Base-by-base conservation (phyloP, 2,329 filamentous ascomycete genomes). In the Stemphylium beticola region DNA sequence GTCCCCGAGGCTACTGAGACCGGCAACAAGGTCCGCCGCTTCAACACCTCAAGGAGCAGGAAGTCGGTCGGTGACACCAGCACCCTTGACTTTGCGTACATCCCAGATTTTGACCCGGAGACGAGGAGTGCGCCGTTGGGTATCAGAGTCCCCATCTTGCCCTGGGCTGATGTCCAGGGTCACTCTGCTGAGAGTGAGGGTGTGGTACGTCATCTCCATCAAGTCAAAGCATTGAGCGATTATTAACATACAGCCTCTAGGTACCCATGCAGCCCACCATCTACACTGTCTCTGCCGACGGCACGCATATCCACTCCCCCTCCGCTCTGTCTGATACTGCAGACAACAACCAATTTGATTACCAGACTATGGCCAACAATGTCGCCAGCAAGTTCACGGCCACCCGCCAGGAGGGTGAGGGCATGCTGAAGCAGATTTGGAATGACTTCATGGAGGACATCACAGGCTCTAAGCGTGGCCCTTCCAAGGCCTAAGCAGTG, bases 71-170 rank as follows among this genome's bases (percentile, higher is more conserved):
- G 82, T 49, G 85, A 87, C 74, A 76, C 74, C 55, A 86, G 83
- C 36, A 85, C 85, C 37, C 83, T 88, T 55, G 85, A 88, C 76
- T 87, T 87, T 66, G 81, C 81, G 64, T 87, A 82, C 76, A 77
- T 87, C 62, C 85, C 85, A 32, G 77, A 78, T 50, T 77, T 81
- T 61, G 76, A 80, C 45, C 72, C 79, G 29, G 77, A 81, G 44
- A 62, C 69, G 12, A 54, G 72, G 12, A 60, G 71, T 40, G 67
- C 71, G 24, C 68, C 77, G 4, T 68, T 74, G 32, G 55, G 59
- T 12, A 68, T 80, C 10, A 78, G 79, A 43, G 78, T 85, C 39
- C 83, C 83, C 53, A 78, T 85, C 61, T 74, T 84, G 43, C 64
- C 72, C 39, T 67, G 67, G 55, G 67, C 64, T 31, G 43, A 60